Base-by-base conservation (phyloP, 148 eudicot species). In the Spergularia bocconei region DNA sequence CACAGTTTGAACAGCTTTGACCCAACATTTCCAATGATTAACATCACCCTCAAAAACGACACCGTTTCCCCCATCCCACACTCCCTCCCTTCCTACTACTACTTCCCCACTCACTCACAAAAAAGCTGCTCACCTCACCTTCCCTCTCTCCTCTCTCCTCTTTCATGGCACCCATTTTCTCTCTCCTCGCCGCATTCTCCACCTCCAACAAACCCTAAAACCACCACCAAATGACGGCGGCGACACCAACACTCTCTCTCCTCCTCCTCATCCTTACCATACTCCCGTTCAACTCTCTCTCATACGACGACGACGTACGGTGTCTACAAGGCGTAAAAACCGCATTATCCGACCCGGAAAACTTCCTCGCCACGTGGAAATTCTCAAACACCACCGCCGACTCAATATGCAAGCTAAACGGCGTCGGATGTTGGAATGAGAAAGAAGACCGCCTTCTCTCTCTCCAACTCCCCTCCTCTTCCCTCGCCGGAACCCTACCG, bases 371-470 rank as follows among this genome's bases (percentile, higher is more conserved):
- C 25, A 71, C 79, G 0, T 93, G 98, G 98, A 39, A 15, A 56
- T 89, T 91, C 75, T 0, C 77, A 39, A 86, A 88, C 86, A 75
- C 72, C 0, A 66, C 97, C 1, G 86, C 79, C 17, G 85, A 74
- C 0, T 82, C 81, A 75, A 84, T 93, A 73, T 91, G 98, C 82
- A 60, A 58, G 5, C 86, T 89, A 62, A 75, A 77, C 15, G 94
- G 91, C 0, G 93, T 90, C 0, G 48, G 88, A 0, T 91, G 98
- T 71, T 93, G 98, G 97, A 93, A 93, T 67, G 88, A 89, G 38
- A 82, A 80, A 41, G 94, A 93, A 52, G 91, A 93, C 52, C 91
- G 95, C 4, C 77, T 93, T 14, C 64, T 93, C 58, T 72, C 86
- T 38, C 76, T 93, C 21, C 78, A 82, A 13, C 91, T 89, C 17